Percentiles rank a stretch among this genome's conserved stretches.
These are phyloP conservation scores for Gynochthodes officinalis DNA, from an alignment of 257 asterid species.

Conservation along the genomic window DNA sequence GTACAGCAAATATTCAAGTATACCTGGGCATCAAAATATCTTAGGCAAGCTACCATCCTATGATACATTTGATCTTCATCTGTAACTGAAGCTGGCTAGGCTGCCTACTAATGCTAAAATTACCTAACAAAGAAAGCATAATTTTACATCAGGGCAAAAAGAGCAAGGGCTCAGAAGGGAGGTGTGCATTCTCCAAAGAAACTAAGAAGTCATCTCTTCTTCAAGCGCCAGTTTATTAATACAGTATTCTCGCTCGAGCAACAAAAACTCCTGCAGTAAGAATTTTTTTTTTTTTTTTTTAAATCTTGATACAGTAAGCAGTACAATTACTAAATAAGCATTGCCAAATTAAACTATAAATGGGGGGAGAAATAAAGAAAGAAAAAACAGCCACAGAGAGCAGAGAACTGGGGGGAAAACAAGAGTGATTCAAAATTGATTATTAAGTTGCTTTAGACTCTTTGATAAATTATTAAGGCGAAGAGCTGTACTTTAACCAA, in stretches of 20 bases:
- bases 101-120: background rate
- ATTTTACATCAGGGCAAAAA: constrained; percentile 1
- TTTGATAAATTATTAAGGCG: too few species aligned
- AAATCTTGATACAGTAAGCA: constrained; percentile 14
- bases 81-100: background rate
- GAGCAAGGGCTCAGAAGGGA: background rate
- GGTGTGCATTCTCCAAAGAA: background rate
- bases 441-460: too few species aligned
- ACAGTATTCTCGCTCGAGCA: constrained; percentile 77
- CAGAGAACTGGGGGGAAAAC: too few species aligned
- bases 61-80: background rate
- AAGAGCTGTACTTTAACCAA: too few species aligned
- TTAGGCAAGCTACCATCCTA: background rate
- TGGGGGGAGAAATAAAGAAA: background rate
- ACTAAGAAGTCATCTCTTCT: constrained; percentile 40
- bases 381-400: too few species aligned
- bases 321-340: background rate
- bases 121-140: background rate
- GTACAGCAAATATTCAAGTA: background rate
- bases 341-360: background rate
- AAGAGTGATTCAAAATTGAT: too few species aligned
- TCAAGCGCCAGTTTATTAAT: constrained; percentile 56
- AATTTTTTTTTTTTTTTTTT: too few species aligned
- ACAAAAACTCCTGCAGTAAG: constrained; percentile 66
- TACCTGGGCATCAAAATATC: background rate